A percentile compares a stretch with the other conserved stretches of the same genome.
Conservation (phyloP, 768 basidiomycete genomes). For the Exsudoporus frostii region DNA sequence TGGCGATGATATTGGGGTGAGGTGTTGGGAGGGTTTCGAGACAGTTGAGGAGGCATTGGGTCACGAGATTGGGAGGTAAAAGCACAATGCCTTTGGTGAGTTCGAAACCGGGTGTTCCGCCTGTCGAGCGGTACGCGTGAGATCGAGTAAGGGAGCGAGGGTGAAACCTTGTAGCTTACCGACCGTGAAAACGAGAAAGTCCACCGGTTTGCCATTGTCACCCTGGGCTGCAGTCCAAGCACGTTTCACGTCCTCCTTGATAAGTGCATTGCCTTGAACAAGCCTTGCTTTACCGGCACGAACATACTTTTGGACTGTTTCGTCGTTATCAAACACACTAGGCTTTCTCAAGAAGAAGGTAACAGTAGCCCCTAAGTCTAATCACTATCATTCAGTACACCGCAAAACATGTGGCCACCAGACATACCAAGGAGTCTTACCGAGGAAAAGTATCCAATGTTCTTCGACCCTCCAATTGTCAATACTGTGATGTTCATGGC, state of each 20-base stretch:
- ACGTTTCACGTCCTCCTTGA: conserved; percentile 45
- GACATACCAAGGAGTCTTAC: conserved; percentile 46
- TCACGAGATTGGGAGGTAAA: conserved; percentile 55
- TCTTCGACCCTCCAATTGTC: conserved; percentile 51
- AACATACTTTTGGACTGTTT: conserved; percentile 49
- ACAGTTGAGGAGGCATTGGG: conserved; percentile 52
- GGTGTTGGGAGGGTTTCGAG: conserved; percentile 50
- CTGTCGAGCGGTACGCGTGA: conserved; percentile 3
- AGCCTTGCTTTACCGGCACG: conserved; percentile 49
- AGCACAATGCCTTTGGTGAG: conserved; percentile 48
- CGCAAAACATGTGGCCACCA: not conserved
- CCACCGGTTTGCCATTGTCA: conserved; percentile 36
- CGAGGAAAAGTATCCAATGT: conserved; percentile 52
- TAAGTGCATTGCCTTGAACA: conserved; percentile 59
- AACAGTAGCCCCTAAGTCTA: conserved; percentile 57
- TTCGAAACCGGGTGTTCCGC: conserved; percentile 38
- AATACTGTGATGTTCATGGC: conserved; percentile 33
- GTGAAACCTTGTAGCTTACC: conserved; percentile 37
- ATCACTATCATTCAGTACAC: not conserved
- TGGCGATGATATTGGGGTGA: conserved; percentile 48
- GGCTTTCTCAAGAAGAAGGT: conserved; percentile 60
- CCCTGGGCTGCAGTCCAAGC: conserved; percentile 46
- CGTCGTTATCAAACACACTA: conserved; percentile 51
- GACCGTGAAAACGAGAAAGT: conserved; percentile 58
- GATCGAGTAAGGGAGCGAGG: not conserved